Evolutionary conservation across 1,284 basidiomycete species (phyloP).

Genomic region (Pseudozyma pruni): DNA sequence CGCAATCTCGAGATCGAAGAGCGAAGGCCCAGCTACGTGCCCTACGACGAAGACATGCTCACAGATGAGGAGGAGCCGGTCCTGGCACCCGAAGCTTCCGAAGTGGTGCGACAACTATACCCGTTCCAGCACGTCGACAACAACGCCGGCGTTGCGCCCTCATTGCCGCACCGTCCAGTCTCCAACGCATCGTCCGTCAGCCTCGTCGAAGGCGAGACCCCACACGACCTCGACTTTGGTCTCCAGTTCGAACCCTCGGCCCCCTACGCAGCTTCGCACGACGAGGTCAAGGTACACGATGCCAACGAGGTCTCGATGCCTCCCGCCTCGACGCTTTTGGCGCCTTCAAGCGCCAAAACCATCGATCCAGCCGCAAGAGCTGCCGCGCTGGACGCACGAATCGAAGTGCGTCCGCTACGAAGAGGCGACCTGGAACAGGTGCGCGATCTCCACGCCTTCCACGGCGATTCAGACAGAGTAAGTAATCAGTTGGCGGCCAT

Average conservation of each 20-base stretch:
- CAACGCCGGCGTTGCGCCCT: slow-evolving; percentile 1
- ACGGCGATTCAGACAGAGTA: slow-evolving; percentile 62
- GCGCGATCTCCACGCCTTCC: slow-evolving; percentile 60
- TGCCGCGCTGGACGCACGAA: slow-evolving; percentile 56
- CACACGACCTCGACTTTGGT: slow-evolving; percentile 46
- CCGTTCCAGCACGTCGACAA: slow-evolving; percentile 26
- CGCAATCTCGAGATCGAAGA: slow-evolving; percentile 59
- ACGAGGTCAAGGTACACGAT: slow-evolving; percentile 27
- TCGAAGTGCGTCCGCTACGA: slow-evolving; percentile 54
- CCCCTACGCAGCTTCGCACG: slow-evolving; percentile 6
- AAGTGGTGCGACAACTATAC: slow-evolving; percentile 32
- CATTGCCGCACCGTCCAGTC: slow-evolving; percentile 42
- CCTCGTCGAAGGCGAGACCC: slow-evolving; percentile 45
- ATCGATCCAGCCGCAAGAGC: slow-evolving; percentile 50
- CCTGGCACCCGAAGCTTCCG: slow-evolving; percentile 24
- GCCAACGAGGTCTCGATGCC: slow-evolving; percentile 25
- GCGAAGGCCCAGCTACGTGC: slow-evolving; percentile 41
- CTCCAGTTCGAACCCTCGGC: slow-evolving; percentile 23
- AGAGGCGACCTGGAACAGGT: slow-evolving; percentile 62
- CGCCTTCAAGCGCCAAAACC: slow-evolving; percentile 21
- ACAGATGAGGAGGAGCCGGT: slow-evolving; percentile 26
- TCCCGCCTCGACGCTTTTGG: slow-evolving; percentile 8
- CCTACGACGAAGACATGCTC: slow-evolving; percentile 48
- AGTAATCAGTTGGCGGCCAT: slow-evolving; percentile 32
- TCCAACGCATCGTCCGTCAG: slow-evolving; percentile 49